Percentiles rank a stretch among this genome's conserved stretches.
These are phyloP conservation scores for Vigna unguiculata DNA, from an alignment of 306 rosid genomes.

Conservation along the genomic window DNA sequence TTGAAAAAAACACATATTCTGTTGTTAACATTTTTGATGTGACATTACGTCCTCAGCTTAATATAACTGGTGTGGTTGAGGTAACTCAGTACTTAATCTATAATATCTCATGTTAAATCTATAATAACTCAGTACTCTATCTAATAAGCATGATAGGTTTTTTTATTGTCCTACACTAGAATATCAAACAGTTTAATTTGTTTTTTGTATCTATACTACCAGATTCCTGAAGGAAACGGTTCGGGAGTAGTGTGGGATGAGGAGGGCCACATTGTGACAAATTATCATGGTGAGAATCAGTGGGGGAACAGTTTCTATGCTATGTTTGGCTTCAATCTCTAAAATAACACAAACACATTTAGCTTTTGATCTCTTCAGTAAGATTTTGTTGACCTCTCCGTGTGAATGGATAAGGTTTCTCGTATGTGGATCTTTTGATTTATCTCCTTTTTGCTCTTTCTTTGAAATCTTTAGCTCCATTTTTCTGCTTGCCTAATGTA, in stretches of 20 bases:
- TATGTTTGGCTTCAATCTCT: constrained; percentile 17
- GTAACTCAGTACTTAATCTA: constrained; percentile 50
- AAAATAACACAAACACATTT: background rate
- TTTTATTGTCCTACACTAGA: background rate
- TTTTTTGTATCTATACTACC: constrained; percentile 35
- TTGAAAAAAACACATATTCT: constrained; percentile 86
- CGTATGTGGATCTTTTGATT: constrained; percentile 1
- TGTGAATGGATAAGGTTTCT: constrained; percentile 30
- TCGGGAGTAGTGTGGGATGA: constrained; percentile 98
- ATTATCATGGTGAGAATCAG: constrained; percentile 84
- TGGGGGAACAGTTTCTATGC: constrained; percentile 22
- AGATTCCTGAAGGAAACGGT: constrained; percentile 99
- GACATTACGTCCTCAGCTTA: constrained; percentile 94
- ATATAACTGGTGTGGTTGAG: constrained; percentile 92
- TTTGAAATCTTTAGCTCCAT: constrained; percentile 25
- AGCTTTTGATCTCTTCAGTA: constrained; percentile 26
- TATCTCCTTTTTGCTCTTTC: background rate
- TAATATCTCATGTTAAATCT: constrained; percentile 16
- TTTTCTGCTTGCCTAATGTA: background rate
- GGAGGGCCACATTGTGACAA: constrained; percentile 93
- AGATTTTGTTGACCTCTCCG: constrained; percentile 25
- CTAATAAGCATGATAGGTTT: constrained; percentile 6
- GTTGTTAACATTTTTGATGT: constrained; percentile 96
- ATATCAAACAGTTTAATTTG: constrained; percentile 26
- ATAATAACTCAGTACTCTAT: too few species aligned